phyloP scores from a whole-genome alignment of 768 basidiomycete genomes.

The Rhodotorula taiwanensis region DNA sequence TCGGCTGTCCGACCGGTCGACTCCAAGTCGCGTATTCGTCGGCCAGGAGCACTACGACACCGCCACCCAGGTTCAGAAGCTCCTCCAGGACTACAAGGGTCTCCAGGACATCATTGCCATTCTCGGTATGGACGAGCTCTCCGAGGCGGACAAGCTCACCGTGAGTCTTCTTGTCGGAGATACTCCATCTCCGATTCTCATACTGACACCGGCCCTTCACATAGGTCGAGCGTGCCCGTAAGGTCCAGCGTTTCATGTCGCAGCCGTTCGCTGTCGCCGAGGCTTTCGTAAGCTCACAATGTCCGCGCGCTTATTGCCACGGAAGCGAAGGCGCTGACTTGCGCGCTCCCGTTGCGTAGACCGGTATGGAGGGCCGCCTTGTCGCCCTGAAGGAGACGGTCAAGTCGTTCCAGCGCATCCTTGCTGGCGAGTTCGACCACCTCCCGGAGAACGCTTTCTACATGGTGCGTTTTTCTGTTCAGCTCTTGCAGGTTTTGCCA shows the following conservation, averaged over 20 bases:
- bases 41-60: constrained; percentile 91
- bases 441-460: constrained; percentile 97
- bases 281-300: too few species aligned
- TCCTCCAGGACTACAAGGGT: constrained; percentile 61
- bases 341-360: constrained; percentile 95
- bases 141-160: constrained; percentile 98
- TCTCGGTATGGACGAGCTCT: constrained; percentile 99
- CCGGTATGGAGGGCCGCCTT: constrained; percentile 50
- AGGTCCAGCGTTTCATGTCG: constrained; percentile 99
- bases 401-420: constrained; percentile 67
- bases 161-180: constrained; percentile 42
- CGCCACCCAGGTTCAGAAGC: constrained; percentile 93
- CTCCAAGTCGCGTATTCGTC: constrained; percentile 98
- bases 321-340: too few species aligned
- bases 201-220: neutral
- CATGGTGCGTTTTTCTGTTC: constrained; percentile 58
- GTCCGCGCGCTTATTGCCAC: too few species aligned
- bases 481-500: too few species aligned
- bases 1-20: constrained; percentile 99
- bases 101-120: constrained; percentile 94
- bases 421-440: constrained; percentile 75
- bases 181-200: too few species aligned
- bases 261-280: constrained; percentile 96
- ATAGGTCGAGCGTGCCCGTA: constrained; percentile 78
- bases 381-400: constrained; percentile 93